A percentile compares a stretch with the other conserved stretches of the same genome.
These are phyloP conservation scores for Ilyonectria robusta DNA, from an alignment of 2,329 filamentous ascomycete species.

Conservation along the genomic window DNA sequence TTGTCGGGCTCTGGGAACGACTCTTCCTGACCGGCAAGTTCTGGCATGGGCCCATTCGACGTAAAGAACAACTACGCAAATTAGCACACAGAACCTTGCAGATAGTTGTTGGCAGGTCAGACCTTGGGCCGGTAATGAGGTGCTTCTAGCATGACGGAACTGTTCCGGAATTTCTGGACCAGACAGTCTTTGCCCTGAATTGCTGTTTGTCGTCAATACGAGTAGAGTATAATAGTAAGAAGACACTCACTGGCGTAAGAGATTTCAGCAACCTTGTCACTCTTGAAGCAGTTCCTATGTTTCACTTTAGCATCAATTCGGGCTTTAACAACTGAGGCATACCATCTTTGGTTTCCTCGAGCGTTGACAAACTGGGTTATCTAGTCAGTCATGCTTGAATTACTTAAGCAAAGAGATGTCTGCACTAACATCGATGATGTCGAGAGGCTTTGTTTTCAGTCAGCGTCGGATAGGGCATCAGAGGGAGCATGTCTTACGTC, in stretches of 20 bases:
- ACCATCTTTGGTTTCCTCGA: constrained; percentile 80
- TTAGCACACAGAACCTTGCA: constrained; percentile 12
- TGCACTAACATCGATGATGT: constrained; percentile 77
- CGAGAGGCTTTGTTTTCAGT: constrained; percentile 69
- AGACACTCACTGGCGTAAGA: constrained; percentile 90
- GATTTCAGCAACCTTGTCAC: constrained; percentile 88
- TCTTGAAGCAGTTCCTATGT: constrained; percentile 82
- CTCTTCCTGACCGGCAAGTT: constrained; percentile 78
- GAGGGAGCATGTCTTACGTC: constrained; percentile 68
- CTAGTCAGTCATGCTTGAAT: constrained; percentile 35
- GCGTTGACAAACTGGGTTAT: constrained; percentile 77
- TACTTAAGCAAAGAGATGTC: too few relatives aligned
- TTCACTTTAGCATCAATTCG: constrained; percentile 16
- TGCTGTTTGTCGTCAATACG: constrained; percentile 64
- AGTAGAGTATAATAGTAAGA: accelerated
- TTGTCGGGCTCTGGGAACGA: constrained; percentile 86
- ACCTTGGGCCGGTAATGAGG: constrained; percentile 88
- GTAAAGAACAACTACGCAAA: constrained; percentile 65
- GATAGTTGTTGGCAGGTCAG: constrained; percentile 1
- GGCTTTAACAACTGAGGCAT: constrained; percentile 38
- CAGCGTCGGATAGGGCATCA: constrained; percentile 47
- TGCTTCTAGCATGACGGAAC: constrained; percentile 92
- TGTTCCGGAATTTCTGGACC: constrained; percentile 96
- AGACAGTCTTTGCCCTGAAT: constrained; percentile 94
- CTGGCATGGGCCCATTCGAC: constrained; percentile 61